Evolutionary conservation across 331 rosid species (phyloP).

Genomic region (Erythrophleum ivorense): DNA sequence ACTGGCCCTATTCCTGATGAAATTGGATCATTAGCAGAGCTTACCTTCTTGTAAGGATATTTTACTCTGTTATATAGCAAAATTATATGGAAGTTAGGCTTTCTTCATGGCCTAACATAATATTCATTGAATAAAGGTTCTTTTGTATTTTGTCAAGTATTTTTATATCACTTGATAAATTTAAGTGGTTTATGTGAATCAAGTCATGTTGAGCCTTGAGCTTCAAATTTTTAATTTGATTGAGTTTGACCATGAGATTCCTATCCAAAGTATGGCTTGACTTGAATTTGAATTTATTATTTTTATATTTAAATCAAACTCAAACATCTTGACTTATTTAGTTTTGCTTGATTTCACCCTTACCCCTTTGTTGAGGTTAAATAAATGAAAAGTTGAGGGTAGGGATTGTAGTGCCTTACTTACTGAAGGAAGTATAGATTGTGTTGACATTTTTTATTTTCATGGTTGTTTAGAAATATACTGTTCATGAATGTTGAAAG

Average conservation of each 20-base stretch:
- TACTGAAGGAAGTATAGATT: not conserved
- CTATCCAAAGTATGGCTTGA: too few species aligned
- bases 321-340: not conserved
- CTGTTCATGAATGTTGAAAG: too few species aligned
- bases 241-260: too few species aligned
- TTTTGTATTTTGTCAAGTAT: too few species aligned
- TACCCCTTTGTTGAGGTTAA: not conserved
- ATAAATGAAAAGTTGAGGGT: not conserved
- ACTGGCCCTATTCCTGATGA: constrained; percentile 52
- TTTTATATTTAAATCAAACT: not conserved
- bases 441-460: not conserved
- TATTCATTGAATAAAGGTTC: not conserved
- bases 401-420: not conserved
- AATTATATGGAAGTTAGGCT: not conserved
- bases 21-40: constrained; percentile 55
- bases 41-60: constrained; percentile 44
- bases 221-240: too few species aligned
- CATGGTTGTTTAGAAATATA: not conserved
- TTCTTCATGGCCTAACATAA: not conserved
- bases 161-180: too few species aligned
- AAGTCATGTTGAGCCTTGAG: too few species aligned
- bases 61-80: not conserved
- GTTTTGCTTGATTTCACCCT: not conserved
- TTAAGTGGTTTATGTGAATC: too few species aligned
- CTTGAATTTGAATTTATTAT: too few species aligned